Conservation (phyloP, 257 asterid species). For the Forsythia viridissima region DNA sequence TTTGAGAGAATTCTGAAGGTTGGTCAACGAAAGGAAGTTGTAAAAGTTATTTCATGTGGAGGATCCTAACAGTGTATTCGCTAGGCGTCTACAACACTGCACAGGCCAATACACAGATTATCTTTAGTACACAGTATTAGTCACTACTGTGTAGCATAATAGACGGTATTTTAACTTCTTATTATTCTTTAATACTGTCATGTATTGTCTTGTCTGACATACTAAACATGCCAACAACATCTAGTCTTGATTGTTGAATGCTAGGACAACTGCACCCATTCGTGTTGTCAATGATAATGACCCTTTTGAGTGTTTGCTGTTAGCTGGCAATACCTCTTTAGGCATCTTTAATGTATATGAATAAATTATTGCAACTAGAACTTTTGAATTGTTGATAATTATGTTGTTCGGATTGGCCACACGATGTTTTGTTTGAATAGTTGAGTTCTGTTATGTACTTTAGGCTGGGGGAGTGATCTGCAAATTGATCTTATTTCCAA, state of each 20-base stretch:
- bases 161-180: not conserved
- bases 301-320: no score
- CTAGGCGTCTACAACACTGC: not conserved
- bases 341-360: no score
- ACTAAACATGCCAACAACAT: not conserved
- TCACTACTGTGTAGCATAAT: not conserved
- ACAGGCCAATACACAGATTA: not conserved
- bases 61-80: not conserved
- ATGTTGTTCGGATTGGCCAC: no score
- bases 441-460: no score
- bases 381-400: not conserved
- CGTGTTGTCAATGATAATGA: no score
- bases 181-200: no score
- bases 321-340: no score
- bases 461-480: not conserved
- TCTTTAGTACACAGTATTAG: not conserved
- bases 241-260: not conserved
- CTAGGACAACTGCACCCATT: not conserved
- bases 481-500: no score
- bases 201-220: not conserved
- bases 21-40: not conserved
- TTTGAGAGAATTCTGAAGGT: not conserved
- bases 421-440: no score
- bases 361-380: not conserved
- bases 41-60: not conserved